Evolutionary conservation across 331 rosid species (phyloP), one percentile per base, ranked within the genome.

Genomic region (Quercus lobata): DNA sequence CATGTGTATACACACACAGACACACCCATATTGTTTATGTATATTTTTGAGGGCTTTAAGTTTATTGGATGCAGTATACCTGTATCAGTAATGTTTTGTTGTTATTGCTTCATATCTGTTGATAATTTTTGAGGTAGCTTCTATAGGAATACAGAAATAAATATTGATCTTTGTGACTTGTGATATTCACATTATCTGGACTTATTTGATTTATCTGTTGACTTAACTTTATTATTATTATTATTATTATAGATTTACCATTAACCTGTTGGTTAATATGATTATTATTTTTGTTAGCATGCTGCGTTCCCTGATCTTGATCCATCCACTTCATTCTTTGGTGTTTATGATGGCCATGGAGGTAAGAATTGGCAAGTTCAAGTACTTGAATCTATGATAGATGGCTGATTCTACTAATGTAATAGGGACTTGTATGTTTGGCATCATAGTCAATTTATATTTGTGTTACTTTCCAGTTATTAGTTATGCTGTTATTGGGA

Each of bases 301-400:
- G 95, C 97, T 65, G 97, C 98, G 49, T 86, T 78, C 90, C 95
- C 97, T 71, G 90, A 92, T 91, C 92, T 94, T 78, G 98, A 90
- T 91, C 86, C 55, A 9, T 82, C 91, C 60, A 91, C 97, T 74
- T 94, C 98, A 3, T 94, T 94, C 90, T 94, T 92, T 80, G 98
- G 98, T 84, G 98, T 94, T 80, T 94, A 86, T 78, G 98, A 94
- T 87, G 98, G 98, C 75, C 98, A 94, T 83, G 98, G 98, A 94
- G 98, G 98, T 94, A 89, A 89, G 86, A 87, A 74, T 71, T 82
- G 44, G 72, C 49, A 73, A 32, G 76, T 73, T 87, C 46, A 44
- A 41, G 66, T 73, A 61, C 49, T 37, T 49, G 60, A 21, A 65
- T 80, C 37, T 76, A 14, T 83, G 37, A 24, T 71, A 69, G 82